Evolutionary conservation across 1,284 basidiomycete genomes (phyloP).

Genomic region (Apiotrichum sp.): DNA sequence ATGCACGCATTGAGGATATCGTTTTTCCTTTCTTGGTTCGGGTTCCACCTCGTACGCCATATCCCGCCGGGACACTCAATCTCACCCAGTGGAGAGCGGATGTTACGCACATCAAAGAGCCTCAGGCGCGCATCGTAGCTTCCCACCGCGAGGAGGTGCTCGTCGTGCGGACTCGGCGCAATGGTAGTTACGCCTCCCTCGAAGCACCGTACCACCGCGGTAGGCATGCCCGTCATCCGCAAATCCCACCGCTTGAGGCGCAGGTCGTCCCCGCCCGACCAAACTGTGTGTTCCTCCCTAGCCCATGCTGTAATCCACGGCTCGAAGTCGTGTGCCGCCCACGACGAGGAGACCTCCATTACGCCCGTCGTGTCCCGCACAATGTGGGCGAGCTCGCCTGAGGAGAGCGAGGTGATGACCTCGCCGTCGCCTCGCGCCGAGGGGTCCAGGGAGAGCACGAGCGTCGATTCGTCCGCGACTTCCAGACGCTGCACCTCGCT

Average conservation of each 20-base stretch:
- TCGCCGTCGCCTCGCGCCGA: background rate
- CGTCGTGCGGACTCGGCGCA: constrained; percentile 70
- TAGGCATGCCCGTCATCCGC: constrained; percentile 58
- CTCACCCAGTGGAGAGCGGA: constrained; percentile 55
- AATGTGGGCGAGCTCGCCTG: constrained; percentile 64
- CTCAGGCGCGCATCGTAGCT: constrained; percentile 82
- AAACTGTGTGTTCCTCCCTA: constrained; percentile 71
- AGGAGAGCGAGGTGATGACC: constrained; percentile 71
- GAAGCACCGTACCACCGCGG: constrained; percentile 72
- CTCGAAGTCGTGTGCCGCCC: constrained; percentile 89
- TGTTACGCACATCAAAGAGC: constrained; percentile 76
- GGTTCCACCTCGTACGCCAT: constrained; percentile 97
- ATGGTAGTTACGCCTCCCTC: constrained; percentile 90
- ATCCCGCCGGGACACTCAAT: constrained; percentile 80
- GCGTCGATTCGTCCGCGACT: constrained; percentile 55
- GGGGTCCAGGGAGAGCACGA: constrained; percentile 80
- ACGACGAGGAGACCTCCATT: constrained; percentile 52
- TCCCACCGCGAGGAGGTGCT: constrained; percentile 81
- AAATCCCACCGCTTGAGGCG: constrained; percentile 88
- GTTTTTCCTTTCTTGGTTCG: constrained; percentile 54
- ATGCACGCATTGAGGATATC: constrained; percentile 88
- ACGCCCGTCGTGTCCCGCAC: constrained; percentile 47
- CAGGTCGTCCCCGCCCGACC: constrained; percentile 92
- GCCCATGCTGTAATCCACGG: constrained; percentile 86
- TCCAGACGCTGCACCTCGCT: constrained; percentile 51